Base-by-base conservation (phyloP, 1,284 basidiomycete species). In the Melanopsichium pennsylvanicum region DNA sequence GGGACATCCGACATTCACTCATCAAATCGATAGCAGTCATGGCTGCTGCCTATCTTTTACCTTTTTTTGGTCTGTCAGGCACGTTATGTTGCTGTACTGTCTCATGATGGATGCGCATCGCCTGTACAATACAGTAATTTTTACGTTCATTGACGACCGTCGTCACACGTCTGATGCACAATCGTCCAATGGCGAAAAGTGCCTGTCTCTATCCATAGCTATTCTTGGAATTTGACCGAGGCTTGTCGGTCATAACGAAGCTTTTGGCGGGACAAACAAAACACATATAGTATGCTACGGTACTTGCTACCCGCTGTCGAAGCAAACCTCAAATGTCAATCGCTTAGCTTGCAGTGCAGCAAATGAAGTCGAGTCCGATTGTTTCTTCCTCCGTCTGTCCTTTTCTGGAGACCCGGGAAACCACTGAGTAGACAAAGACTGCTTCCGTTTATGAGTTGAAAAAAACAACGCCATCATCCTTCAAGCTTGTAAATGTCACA, bases 381-480 rank as follows among this genome's bases (percentile, higher is more conserved):
- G 31, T 44, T 13, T n/a, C n/a, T 35, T n/a, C 15, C 18, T 29
- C 8, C 23, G 19, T 27, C 9, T 39, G 25, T 16, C 21, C 26
- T 13, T 21, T 46, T 42, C 25, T 50, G 36, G 21, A 31, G 38
- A 59, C 35, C 34, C 34, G 21, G 35, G 39, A 39, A 59, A 37
- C 8, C 15, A 37, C 55, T 45, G 23, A 39, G 40, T 21, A 29
- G 35, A 27, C n/a, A n/a, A n/a, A 32, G 22, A 10, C 10, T 38
- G 47, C 49, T 52, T 52, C 57, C 57, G 57, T 18, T 48, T 43
- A 60, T 60, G 57, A 60, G 51, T 32, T 44, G n/a, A 42, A 27
- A 37, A 38, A 51, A 33, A 48, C 48, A 42, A 51, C 39, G 36
- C 15, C 23, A 21, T 21, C 27, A 29, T 7, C 27, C 27, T 22